A percentile compares a stretch with the other conserved stretches of the same genome.
These are phyloP conservation scores for Tillandsia fasciculata DNA, from an alignment of 176 grass and related monocot species.

Conservation along the genomic window DNA sequence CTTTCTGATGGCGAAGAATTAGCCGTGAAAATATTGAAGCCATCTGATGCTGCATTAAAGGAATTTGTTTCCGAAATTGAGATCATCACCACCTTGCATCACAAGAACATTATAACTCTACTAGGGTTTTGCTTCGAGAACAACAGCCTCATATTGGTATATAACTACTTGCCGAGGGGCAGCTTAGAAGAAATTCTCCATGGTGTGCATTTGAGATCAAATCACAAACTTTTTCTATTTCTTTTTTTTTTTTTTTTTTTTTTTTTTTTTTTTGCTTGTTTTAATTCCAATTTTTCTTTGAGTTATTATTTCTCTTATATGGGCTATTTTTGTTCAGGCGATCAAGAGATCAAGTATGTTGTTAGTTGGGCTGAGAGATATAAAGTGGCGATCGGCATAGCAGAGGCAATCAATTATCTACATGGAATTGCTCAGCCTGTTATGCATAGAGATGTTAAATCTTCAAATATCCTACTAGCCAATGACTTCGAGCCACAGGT, in stretches of 20 bases:
- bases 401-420: slow-evolving; percentile 78
- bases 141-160: slow-evolving; percentile 71
- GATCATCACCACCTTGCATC: slow-evolving; percentile 53
- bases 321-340: slow-evolving; percentile 36
- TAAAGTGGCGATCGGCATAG: slow-evolving; percentile 58
- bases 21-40: slow-evolving; percentile 80
- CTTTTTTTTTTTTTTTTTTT: background rate
- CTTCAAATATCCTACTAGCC: slow-evolving; percentile 90
- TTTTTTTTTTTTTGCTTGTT: background rate
- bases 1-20: slow-evolving; percentile 44
- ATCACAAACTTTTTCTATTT: background rate
- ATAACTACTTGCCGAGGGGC: slow-evolving; percentile 70
- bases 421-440: slow-evolving; percentile 47
- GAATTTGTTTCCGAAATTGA: slow-evolving; percentile 80
- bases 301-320: background rate
- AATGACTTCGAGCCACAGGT: slow-evolving; percentile 76
- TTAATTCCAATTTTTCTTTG: background rate
- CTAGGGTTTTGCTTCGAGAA: slow-evolving; percentile 85
- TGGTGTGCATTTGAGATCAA: slow-evolving; percentile 28
- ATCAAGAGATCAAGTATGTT: slow-evolving; percentile 29
- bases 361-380: slow-evolving; percentile 72
- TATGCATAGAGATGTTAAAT: slow-evolving; percentile 94
- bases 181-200: slow-evolving; percentile 87
- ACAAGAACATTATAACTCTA: slow-evolving; percentile 66
- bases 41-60: slow-evolving; percentile 54